Evolutionary conservation across 208 protist species (phyloP), one percentile per base, ranked within the genome.

Genomic region (Balamuthia mandrillaris): DNA sequence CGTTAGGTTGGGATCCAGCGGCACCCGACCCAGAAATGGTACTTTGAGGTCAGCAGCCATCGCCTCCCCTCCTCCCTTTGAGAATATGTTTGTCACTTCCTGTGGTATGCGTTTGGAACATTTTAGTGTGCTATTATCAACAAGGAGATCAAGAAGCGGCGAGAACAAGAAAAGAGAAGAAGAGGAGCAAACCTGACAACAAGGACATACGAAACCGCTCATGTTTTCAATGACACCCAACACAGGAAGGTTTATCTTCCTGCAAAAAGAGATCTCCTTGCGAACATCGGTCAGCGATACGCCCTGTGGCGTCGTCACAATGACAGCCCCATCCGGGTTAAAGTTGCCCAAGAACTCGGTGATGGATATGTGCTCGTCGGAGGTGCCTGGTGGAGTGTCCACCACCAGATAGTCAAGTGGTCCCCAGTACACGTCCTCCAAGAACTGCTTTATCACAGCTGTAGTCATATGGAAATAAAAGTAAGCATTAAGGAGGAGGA

Each of bases 331-430:
- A 65, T 87, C 85, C 41, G 82, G 42, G 16, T 74, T 33, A 44
- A 41, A 33, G 24, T 74, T 54, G 9, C 94, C 89, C 81, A 94
- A 92, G 29, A 99, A 91, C 6, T 89, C 90, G 44, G 93, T 93
- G 35, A 95, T 87, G 9, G 97, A 98, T 37, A 99, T 94, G 93
- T 99, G 98, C 91, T 99, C 98, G 89, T 99, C 98, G 12, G 96
- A 98, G 14, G 98, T 99, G 52, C 99, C 99, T 7, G 99, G 99
- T 41, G 99, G 99, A 9, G 98, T 99, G 91, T 99, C 99, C 63
- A 99, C 93, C 16, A 99, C 89, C 37, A 99, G 92, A 51, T 96
- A 95, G 91, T 99, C 98, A 16, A 99, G 87, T 0, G 96, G 94
- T 9, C 96, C 96, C 98, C 98, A 99, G 39, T 95, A 93, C 6